Evolutionary conservation across 106 monocot genomes (phyloP).

Genomic region (Dioscorea dumetorum): DNA sequence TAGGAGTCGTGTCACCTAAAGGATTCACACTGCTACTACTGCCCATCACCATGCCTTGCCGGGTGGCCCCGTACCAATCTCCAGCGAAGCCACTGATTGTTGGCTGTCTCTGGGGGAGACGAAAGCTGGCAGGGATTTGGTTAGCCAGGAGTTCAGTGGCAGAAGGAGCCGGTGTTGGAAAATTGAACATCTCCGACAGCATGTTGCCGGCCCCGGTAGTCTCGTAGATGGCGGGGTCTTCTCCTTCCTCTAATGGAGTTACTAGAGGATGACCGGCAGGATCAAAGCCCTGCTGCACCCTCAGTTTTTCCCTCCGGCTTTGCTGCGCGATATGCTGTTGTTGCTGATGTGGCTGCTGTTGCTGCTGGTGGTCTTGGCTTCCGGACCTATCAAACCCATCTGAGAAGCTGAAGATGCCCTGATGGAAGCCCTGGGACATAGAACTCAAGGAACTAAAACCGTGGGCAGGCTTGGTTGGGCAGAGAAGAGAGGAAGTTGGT

Average conservation of each 20-base stretch:
- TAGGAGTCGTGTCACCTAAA: not conserved
- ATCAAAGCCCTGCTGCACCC: conserved; percentile 44
- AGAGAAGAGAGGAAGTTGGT: conserved; percentile 9
- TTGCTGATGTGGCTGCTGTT: conserved; percentile 7
- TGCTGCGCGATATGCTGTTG: conserved; percentile 54
- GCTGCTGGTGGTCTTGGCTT: conserved; percentile 13
- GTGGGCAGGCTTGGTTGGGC: not conserved
- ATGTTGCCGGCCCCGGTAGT: conserved; percentile 32
- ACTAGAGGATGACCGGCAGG: conserved; percentile 23
- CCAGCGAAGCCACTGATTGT: conserved; percentile 1
- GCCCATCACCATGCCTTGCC: conserved; percentile 2
- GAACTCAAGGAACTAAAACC: conserved; percentile 20
- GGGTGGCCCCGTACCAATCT: conserved; percentile 18
- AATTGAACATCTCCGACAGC: conserved; percentile 90
- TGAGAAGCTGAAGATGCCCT: conserved; percentile 64
- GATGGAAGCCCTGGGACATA: conserved; percentile 96
- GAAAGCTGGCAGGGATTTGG: conserved; percentile 31
- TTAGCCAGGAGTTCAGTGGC: conserved; percentile 60
- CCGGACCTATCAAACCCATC: conserved; percentile 41
- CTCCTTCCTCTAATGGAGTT: conserved; percentile 24
- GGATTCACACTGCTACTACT: not conserved
- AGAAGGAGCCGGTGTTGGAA: conserved; percentile 15
- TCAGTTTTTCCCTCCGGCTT: conserved; percentile 70
- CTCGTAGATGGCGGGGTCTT: conserved; percentile 32
- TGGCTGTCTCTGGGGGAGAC: conserved; percentile 2